Percentiles rank a stretch among this genome's conserved stretches.
phyloP scores from a whole-genome alignment of 192 early-diverging fungal genomes.

The Coemansia interrupta region DNA sequence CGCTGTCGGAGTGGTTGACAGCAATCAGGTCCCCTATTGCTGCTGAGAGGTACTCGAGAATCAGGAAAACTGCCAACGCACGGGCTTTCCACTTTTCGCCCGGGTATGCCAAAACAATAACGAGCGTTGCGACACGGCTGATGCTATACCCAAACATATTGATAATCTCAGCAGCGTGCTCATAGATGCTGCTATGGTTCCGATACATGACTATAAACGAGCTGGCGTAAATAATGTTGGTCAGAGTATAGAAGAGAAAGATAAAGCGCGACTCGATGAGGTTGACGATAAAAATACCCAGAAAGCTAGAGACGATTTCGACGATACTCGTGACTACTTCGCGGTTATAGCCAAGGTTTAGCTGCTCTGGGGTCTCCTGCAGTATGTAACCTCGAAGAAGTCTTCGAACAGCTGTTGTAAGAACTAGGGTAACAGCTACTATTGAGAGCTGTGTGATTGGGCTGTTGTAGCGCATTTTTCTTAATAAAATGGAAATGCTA shows the following conservation, averaged over 20 bases:
- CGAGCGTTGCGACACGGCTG: conserved; percentile 28
- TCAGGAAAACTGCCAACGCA: conserved; percentile 23
- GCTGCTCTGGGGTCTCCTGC: conserved; percentile 18
- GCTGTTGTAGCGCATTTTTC: conserved; percentile 22
- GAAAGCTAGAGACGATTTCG: conserved; percentile 24
- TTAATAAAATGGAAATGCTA: too few species aligned
- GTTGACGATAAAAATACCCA: conserved; percentile 32
- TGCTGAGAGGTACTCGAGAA: conserved; percentile 29
- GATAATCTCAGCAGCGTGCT: conserved; percentile 10
- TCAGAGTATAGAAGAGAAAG: conserved; percentile 20
- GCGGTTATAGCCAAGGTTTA: conserved; percentile 27
- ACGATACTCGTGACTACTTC: conserved; percentile 28
- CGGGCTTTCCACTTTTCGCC: conserved; percentile 41
- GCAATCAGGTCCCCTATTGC: conserved; percentile 35
- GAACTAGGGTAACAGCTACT: conserved; percentile 12
- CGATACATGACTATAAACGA: conserved; percentile 28
- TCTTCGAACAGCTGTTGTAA: conserved; percentile 25
- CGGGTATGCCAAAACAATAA: conserved; percentile 31
- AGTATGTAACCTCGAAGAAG: conserved; percentile 26
- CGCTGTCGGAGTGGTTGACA: conserved; percentile 9
- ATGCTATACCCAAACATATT: conserved; percentile 16
- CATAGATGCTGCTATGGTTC: conserved; percentile 6
- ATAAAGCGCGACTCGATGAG: conserved; percentile 27
- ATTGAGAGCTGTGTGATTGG: conserved; percentile 27
- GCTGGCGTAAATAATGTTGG: conserved; percentile 25